Conservation (phyloP, 2,329 filamentous ascomycete species). For the Aspergillus ruber region DNA sequence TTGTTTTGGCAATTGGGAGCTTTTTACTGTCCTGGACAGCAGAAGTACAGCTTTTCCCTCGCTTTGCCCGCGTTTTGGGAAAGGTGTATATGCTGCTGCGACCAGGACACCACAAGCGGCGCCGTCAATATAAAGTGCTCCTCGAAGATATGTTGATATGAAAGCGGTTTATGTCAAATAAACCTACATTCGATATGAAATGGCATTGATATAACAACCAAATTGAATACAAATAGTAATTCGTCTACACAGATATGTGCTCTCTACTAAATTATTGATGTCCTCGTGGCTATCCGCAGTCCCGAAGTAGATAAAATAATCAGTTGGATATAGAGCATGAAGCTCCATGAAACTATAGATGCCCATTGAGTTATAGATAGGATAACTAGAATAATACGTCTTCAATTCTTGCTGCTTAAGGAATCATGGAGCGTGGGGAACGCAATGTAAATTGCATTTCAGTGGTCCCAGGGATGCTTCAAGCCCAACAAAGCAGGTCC, state of each 20-base stretch:
- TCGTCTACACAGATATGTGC: neutral
- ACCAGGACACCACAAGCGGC: conserved; percentile 60
- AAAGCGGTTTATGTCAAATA: neutral
- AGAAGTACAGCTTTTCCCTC: conserved; percentile 65
- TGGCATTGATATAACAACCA: neutral
- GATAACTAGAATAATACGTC: no score
- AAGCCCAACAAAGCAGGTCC: conserved; percentile 82
- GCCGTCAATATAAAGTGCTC: conserved; percentile 84
- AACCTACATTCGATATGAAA: neutral
- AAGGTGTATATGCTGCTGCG: conserved; percentile 51
- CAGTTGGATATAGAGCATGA: no score
- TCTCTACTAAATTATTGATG: no score
- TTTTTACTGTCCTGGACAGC: conserved; percentile 63
- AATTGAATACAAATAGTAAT: neutral
- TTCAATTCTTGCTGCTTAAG: neutral
- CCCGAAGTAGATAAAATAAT: no score
- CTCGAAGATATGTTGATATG: conserved; percentile 54
- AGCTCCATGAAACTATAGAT: no score
- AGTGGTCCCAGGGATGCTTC: conserved; percentile 98
- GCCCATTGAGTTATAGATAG: no score
- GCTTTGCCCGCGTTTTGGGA: conserved; percentile 62
- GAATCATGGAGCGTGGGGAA: neutral
- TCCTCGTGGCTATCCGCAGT: no score
- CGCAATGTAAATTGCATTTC: conserved; percentile 24
- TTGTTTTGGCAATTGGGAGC: conserved; percentile 63